phyloP scores from a whole-genome alignment of 2,329 filamentous ascomycete genomes.

The Magnaporthiopsis incrustans region DNA sequence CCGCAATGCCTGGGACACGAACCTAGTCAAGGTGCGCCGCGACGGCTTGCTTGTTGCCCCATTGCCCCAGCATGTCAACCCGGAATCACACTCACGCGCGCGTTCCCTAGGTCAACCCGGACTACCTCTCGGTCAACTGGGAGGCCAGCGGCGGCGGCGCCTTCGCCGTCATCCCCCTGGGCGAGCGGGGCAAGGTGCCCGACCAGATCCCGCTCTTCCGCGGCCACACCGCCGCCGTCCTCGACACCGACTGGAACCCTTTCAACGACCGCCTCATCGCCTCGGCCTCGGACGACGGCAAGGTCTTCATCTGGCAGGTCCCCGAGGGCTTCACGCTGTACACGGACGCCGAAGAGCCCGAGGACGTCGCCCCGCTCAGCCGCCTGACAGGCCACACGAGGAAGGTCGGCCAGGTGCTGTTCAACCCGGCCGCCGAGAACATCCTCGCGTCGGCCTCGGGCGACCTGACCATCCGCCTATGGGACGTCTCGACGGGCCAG shows the following conservation, averaged over 20 bases:
- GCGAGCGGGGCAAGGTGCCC: conserved; percentile 82
- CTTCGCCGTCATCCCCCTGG: conserved; percentile 88
- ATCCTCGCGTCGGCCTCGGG: conserved; percentile 92
- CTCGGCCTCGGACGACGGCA: conserved; percentile 92
- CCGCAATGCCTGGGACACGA: conserved; percentile 98
- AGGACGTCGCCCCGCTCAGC: conserved; percentile 71
- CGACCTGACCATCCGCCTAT: conserved; percentile 90
- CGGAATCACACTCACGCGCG: conserved; percentile 10
- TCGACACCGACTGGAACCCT: conserved; percentile 98
- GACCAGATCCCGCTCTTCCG: conserved; percentile 92
- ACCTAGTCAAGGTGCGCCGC: conserved; percentile 78
- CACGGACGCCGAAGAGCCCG: conserved; percentile 75
- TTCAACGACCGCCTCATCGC: conserved; percentile 92
- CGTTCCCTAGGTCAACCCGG: conserved; percentile 74
- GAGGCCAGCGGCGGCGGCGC: conserved; percentile 91
- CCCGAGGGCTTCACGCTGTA: conserved; percentile 79
- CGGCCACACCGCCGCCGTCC: conserved; percentile 88
- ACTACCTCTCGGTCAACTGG: conserved; percentile 98
- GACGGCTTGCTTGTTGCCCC: not conserved
- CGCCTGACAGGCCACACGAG: conserved; percentile 83
- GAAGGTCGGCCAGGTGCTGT: conserved; percentile 96
- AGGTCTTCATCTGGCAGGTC: conserved; percentile 95
- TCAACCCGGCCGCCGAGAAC: conserved; percentile 94
- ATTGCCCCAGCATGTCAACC: conserved; percentile 9
- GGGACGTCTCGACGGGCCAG: conserved; percentile 80